A percentile compares a stretch with the other conserved stretches of the same genome.
Conservation (phyloP, 148 eudicot species). For the Talinum fruticosum region DNA sequence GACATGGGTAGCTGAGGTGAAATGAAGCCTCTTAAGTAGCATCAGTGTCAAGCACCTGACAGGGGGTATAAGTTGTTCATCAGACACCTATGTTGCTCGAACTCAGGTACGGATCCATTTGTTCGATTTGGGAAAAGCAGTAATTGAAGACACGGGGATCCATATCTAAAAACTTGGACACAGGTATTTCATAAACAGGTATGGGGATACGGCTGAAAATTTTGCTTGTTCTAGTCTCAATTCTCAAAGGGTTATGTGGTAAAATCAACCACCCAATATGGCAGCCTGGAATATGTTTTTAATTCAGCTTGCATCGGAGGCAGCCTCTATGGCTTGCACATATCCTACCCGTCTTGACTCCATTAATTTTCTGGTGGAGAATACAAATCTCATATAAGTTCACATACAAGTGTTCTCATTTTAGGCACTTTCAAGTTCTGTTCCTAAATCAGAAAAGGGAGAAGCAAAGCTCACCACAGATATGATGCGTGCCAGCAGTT, state of each 20-base stretch:
- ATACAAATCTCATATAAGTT: neutral
- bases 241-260: neutral
- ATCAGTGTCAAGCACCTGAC: no score
- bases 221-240: neutral
- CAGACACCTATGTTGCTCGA: no score
- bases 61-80: no score
- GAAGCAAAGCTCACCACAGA: slow-evolving; percentile 54
- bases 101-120: no score
- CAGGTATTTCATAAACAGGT: no score
- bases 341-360: neutral
- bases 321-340: neutral
- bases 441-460: neutral
- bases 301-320: neutral
- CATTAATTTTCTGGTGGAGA: neutral
- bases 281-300: neutral
- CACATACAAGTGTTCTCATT: neutral
- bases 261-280: no score
- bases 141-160: no score
- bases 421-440: neutral
- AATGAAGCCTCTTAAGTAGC: no score
- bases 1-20: no score
- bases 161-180: no score
- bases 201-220: no score
- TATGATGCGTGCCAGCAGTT: slow-evolving; percentile 82
- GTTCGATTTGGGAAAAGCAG: no score